Conservation (phyloP, 202 grass and related monocot genomes). For the Cymbopogon flexuosus region DNA sequence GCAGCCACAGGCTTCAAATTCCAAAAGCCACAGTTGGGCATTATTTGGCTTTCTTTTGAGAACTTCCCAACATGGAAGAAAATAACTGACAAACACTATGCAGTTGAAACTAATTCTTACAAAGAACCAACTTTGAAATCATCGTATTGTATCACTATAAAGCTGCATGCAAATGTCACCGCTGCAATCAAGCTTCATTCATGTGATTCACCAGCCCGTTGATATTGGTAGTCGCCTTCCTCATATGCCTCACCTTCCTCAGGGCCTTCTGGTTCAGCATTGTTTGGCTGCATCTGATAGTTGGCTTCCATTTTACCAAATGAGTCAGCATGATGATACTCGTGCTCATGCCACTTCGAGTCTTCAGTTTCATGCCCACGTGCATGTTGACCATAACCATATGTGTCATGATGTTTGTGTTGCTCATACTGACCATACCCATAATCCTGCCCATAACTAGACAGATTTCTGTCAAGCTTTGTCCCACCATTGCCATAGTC, state of each 20-base stretch:
- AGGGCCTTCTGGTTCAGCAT: conserved; percentile 52
- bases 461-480: conserved; percentile 60
- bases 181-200: conserved; percentile 21
- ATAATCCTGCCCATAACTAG: conserved; percentile 46
- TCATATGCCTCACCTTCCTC: conserved; percentile 82
- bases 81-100: background rate
- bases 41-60: background rate
- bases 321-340: background rate
- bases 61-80: background rate
- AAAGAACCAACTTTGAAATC: background rate
- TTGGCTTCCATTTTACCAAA: too few species aligned
- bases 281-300: conserved; percentile 42
- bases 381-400: conserved; percentile 45
- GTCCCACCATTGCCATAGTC: conserved; percentile 49
- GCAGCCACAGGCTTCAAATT: background rate
- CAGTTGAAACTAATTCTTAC: background rate
- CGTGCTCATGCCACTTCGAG: conserved; percentile 43
- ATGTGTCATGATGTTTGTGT: conserved; percentile 36
- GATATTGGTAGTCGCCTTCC: conserved; percentile 69
- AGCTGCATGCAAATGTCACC: background rate
- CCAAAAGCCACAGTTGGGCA: background rate
- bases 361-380: conserved; percentile 39
- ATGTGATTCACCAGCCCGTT: conserved; percentile 27
- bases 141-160: background rate
- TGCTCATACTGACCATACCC: conserved; percentile 52